Percentiles rank a stretch among this genome's conserved stretches.
Evolutionary conservation across 495 filamentous ascomycete genomes (phyloP).

Genomic region (Haplographium delicatum): DNA sequence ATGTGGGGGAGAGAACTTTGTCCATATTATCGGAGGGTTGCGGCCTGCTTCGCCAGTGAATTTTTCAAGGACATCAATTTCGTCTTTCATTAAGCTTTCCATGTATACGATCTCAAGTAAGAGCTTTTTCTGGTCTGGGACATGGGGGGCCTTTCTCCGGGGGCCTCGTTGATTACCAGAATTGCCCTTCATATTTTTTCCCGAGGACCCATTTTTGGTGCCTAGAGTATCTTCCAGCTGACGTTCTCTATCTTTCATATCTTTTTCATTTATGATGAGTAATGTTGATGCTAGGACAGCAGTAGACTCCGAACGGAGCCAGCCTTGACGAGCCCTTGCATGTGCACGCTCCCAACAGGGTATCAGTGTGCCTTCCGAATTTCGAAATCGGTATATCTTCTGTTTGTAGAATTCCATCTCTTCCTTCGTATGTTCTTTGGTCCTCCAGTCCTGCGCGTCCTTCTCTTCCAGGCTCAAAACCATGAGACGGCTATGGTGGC

Average conservation of each 20-base stretch:
- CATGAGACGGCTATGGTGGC: constrained; percentile 19
- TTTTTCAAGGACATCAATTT: background rate
- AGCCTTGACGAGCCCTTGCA: background rate
- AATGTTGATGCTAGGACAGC: background rate
- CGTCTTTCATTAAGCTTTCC: background rate
- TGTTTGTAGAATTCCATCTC: background rate
- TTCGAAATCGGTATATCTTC: background rate
- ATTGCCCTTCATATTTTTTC: background rate
- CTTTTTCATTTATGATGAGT: background rate
- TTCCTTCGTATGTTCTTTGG: background rate
- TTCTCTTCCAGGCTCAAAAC: constrained; percentile 2
- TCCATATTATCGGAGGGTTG: background rate
- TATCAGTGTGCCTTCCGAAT: background rate
- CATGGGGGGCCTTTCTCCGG: too few relatives aligned
- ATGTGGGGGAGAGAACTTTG: background rate
- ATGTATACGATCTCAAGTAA: background rate
- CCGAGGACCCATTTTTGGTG: background rate
- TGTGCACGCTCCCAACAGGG: background rate
- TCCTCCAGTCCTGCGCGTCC: background rate
- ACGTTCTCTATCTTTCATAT: background rate
- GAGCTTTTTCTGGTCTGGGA: background rate
- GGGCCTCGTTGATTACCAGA: background rate
- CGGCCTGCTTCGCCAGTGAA: background rate
- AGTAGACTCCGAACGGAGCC: background rate
- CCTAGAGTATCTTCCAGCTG: background rate